Base-by-base conservation (phyloP, 352 stramenopile species). In the Phytophthora fragariae region DNA sequence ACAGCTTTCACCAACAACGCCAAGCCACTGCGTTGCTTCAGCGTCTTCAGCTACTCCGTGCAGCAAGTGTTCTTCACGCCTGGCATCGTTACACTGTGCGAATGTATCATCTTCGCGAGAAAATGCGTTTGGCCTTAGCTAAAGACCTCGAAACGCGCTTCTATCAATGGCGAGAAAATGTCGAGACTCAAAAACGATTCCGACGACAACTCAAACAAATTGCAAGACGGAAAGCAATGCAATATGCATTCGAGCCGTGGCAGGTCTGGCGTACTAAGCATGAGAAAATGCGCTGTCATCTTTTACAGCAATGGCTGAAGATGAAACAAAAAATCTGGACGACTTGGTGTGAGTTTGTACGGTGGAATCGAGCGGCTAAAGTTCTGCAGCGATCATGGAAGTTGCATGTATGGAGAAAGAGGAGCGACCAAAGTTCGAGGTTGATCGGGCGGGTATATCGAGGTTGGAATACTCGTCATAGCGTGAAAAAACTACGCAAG, bases 161-260 rank as follows among this genome's bases (percentile, higher is more conserved):
- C 9, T 53, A 70, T 9, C 54, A 56, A 27, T 75, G 68, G 68
- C 54, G 61, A 46, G 37, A 53, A 1, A 65, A 55, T 37, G 58
- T 57, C 1, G n/a, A 60, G 12, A 33, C 54, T 5, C 61, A 55
- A 9, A 66, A 62, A 49, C 29, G 2, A 2, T 63, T 75, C 19
- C 41, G 53, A 24, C 8, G 2, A 15, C 62, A 75, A 29, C 39
- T 75, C 11, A 75, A 75, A 17, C 49, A 41, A 1, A 19, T 71
- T 64, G 57, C 49, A 14, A 53, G 37, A 12, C 29, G 49, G 37
- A 75, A 75, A n/a, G 33, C 41, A 9, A 55, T 75, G 29, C 37
- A 68, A 29, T 24, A 35, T 64, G 21, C 35, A 27, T 72, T 75
- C 11, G 39, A 68, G 2, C 27, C 68, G 41, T 75, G 68, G 68